Base-by-base conservation (phyloP, 2,329 filamentous ascomycete species). In the Scytalidium lignicola region DNA sequence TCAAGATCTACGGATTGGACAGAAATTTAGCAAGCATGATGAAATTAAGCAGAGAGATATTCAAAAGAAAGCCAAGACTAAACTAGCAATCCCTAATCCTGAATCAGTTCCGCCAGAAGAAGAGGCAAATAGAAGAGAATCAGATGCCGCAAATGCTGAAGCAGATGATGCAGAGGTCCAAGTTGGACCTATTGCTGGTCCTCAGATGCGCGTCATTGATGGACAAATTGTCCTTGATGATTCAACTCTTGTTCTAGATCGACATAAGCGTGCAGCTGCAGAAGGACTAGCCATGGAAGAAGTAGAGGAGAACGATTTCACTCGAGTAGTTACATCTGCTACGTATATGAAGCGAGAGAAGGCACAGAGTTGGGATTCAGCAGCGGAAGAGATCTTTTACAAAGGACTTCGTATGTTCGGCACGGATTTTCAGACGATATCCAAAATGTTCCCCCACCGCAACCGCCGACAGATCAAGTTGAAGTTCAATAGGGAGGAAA, bases 401-500 rank as follows among this genome's bases (percentile, higher is more conserved):
- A 78, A 83, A 22, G 84, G 82, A 1, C 74, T 95, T 2, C 71
- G 75, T 50, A 86, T 85, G 75, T 91, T 90, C 61, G 89, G 89
- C 49, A 92, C 87, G 1, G 88, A 92, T 63, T 95, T 93, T 62
- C 78, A 85, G 64, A 88, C 88, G 68, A 90, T 95, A 58, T 78
- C 80, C 51, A 80, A 81, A 58, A 82, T 90, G 76, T 91, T 95
- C 61, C 79, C 82, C 1, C 78, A 79, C 54, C 83, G 85, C 61
- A 86, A 79, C 51, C 78, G 89, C 17, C 79, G 84, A 26, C 82
- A 88, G 64, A 78, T 93, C 68, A 92, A 92, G 70, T 77, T 85
- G 55, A 93, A 93, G 65, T 93, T 89, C 69, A 87, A 85, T 59
- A 83, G 85, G 52, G 89, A 93, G 67, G 88, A 93, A 68, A 75